phyloP scores from a whole-genome alignment of 1,284 basidiomycete genomes.

The Phlebopus sp. region DNA sequence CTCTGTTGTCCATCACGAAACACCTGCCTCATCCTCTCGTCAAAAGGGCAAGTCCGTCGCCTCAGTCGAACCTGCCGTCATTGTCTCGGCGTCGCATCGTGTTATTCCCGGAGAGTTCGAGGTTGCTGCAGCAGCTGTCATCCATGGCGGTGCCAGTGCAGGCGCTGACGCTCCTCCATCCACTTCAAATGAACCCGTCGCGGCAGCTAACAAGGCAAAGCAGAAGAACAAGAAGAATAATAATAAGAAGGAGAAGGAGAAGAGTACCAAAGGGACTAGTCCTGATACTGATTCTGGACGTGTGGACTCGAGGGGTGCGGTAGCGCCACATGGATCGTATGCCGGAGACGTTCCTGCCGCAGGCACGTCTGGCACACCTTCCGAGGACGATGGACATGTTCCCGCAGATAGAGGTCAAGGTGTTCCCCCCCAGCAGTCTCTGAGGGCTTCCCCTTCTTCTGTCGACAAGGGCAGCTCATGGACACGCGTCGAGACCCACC shows the following conservation, averaged over 20 bases:
- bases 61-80: conserved; percentile 19
- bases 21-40: too few relatives aligned
- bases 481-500: conserved; percentile 46
- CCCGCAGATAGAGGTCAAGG: background rate
- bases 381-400: conserved; percentile 2
- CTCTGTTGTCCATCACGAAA: too few relatives aligned
- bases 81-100: conserved; percentile 36
- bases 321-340: background rate
- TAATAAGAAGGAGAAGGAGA: conserved; percentile 46
- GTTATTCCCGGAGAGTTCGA: conserved; percentile 48
- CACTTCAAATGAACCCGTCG: conserved; percentile 11
- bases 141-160: background rate
- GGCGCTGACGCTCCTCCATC: background rate
- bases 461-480: conserved; percentile 44
- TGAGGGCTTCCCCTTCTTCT: conserved; percentile 27
- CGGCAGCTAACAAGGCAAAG: conserved; percentile 41
- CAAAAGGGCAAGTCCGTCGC: too few relatives aligned
- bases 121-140: background rate
- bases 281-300: background rate
- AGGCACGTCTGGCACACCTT: background rate
- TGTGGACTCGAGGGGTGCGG: conserved; percentile 7
- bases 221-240: conserved; percentile 47
- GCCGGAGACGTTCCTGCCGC: conserved; percentile 1
- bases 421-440: conserved; percentile 16
- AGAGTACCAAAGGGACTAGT: conserved; percentile 8